Base-by-base conservation (phyloP, 495 filamentous ascomycete species). In the Daldinia childiae region DNA sequence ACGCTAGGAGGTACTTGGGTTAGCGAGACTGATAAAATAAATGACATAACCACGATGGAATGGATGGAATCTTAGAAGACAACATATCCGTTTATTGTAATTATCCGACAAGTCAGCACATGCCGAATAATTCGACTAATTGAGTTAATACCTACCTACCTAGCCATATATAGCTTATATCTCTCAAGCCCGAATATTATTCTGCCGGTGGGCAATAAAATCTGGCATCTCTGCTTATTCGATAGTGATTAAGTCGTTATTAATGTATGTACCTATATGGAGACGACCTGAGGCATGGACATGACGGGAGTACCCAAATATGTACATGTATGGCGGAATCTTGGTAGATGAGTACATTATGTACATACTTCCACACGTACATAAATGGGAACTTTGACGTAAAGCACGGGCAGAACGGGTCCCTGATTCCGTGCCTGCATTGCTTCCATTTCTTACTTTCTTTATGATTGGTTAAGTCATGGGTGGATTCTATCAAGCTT, bases 21-120 rank as follows among this genome's bases (percentile, higher is more conserved):
- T 71, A 71, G 68, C 56, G 62, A 58, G 43, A 26, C 57, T 27
- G 26, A 17, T 1, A 38, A 48, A 61, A 57, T 67, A 72, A 68
- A 73, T 73, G 64, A 73, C 70, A 73, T 73, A 73, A 73, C 60
- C 45, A 51, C 38, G 48, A 62, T 21, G 51, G 39, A 56, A 45
- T 41, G 36, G n/a, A 41, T 52, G 41, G 26, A 51, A 34, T 29
- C 19, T 8, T 27, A 63, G 21, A 69, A 63, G 39, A 69, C 51
- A 63, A 19, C 36, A 51, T 52, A 43, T 52, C 29, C 52, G 9
- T 14, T 62, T 62, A 34, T 1, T 17, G 58, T 51, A 64, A 72
- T 69, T 68, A 73, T 58, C 70, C 65, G 70, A 60, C 50, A 58
- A 72, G 45, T 68, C 24, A 60, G 12, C 9, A 11, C 19, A 68